Percentiles rank a stretch among this genome's conserved stretches.
Evolutionary conservation across 148 eudicot species (phyloP).

Genomic region (Heliamphora exappendiculata): DNA sequence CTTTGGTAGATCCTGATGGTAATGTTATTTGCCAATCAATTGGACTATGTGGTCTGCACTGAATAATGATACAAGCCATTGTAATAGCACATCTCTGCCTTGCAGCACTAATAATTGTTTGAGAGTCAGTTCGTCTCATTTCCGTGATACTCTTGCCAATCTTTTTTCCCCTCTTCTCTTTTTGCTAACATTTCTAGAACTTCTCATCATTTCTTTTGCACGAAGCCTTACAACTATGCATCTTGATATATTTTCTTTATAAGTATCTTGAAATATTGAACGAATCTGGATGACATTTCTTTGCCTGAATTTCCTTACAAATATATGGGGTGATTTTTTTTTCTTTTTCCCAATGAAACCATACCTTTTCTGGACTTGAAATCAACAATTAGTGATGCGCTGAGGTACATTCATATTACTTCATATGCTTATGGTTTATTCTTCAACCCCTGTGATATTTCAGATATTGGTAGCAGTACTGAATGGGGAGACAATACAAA

Average conservation of each 20-base stretch:
- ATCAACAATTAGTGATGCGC: background rate
- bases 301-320: background rate
- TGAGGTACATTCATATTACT: background rate
- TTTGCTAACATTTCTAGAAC: background rate
- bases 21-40: background rate
- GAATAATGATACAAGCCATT: background rate
- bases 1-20: background rate
- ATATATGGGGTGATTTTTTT: background rate
- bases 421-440: background rate
- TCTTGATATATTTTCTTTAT: background rate
- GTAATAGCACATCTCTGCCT: background rate
- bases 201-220: background rate
- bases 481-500: constrained; percentile 10
- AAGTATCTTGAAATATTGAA: background rate
- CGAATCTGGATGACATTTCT: background rate
- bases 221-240: background rate
- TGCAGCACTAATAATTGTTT: background rate
- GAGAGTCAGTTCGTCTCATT: background rate
- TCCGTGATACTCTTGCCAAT: background rate
- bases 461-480: constrained; percentile 5
- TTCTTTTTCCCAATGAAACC: background rate
- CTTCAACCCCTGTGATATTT: constrained; percentile 1
- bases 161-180: background rate
- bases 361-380: background rate
- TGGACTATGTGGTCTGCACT: background rate